Evolutionary conservation across 2,329 filamentous ascomycete genomes (phyloP), one percentile per base, ranked within the genome.

Genomic region (Colletotrichum sp.): DNA sequence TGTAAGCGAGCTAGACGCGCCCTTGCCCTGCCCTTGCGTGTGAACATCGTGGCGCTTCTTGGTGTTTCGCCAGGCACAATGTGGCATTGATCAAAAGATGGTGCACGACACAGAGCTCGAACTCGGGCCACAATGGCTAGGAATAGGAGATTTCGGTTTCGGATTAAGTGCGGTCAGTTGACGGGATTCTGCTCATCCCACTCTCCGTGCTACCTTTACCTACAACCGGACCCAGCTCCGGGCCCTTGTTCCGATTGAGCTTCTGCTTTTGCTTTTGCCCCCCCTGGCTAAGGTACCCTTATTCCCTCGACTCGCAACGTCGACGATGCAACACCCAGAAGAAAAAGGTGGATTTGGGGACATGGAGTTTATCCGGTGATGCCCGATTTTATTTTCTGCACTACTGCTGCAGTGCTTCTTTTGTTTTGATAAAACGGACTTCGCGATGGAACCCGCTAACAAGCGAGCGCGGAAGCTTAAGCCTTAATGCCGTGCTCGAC

Each of bases 1-100:
- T 59, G 18, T 69, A 72, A 76, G 69, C 73, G 73, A 76, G 63
- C 63, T 73, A 76, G 73, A 76, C 64, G 69, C 73, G 67, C 66
- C 28, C 63, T 64, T 66, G 36, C 62, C 39, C 18, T 55, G 28
- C n/a, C 26, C 30, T 39, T 68, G 66, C 30, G 30, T n/a, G 52
- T 36, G 49, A 21, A 16, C 28, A 55, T 24, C 26, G 28, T 57
- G 28, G 28, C 21, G 26, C 16, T 55, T 49, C 39, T 7, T 26
- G 36, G 66, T 55, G 26, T 68, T 34, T 55, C 66, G 49, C 59
- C 49, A 68, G 12, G 21, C 30, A 55, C 49, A 59, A 32, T 30
- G 44, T 32, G 30, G 32, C 49, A 57, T 55, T 24, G 49, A 75
- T 52, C 57, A 66, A 55, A n/a, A 55, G 66, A 9, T 64, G 39